Evolutionary conservation across 352 stramenopile genomes (phyloP).

Genomic region (Phytophthora sojae): DNA sequence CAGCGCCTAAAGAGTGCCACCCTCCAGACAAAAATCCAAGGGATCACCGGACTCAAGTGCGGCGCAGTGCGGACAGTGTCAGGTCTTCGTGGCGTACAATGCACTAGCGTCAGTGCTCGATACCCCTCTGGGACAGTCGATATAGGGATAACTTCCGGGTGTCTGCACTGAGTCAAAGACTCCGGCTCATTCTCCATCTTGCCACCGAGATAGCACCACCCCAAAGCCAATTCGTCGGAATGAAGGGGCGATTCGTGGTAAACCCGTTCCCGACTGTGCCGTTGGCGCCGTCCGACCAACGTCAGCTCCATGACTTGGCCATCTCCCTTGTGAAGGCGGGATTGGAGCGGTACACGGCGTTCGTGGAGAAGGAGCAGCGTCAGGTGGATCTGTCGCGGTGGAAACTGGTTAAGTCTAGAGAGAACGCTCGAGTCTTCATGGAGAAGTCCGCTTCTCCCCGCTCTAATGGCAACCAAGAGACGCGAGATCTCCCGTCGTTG

Average conservation of each 20-base stretch:
- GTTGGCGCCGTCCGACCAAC: slow-evolving; percentile 23
- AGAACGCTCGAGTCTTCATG: slow-evolving; percentile 33
- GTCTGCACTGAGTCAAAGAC: slow-evolving; percentile 9
- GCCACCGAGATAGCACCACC: slow-evolving; percentile 5
- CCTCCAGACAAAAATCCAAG: slow-evolving; percentile 24
- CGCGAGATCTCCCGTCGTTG: slow-evolving; percentile 37
- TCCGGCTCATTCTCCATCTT: slow-evolving; percentile 20
- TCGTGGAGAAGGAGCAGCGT: slow-evolving; percentile 40
- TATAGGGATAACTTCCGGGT: neutral
- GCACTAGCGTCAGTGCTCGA: slow-evolving; percentile 5
- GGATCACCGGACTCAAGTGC: slow-evolving; percentile 27
- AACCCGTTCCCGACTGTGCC: slow-evolving; percentile 42
- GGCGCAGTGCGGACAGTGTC: slow-evolving; percentile 34
- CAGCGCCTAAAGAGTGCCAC: slow-evolving; percentile 4
- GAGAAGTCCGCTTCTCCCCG: slow-evolving; percentile 17
- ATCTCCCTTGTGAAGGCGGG: slow-evolving; percentile 33
- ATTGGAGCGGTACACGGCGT: slow-evolving; percentile 34
- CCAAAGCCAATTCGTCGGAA: neutral
- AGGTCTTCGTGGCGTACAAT: slow-evolving; percentile 20
- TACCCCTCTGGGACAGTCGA: slow-evolving; percentile 12
- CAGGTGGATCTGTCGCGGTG: slow-evolving; percentile 31
- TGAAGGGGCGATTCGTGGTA: slow-evolving; percentile 43
- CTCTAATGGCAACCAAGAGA: slow-evolving; percentile 11
- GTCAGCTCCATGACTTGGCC: slow-evolving; percentile 29
- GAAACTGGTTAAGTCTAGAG: slow-evolving; percentile 41